Conservation (phyloP, 768 basidiomycete species). For the Peribolospora kevripleyi region DNA sequence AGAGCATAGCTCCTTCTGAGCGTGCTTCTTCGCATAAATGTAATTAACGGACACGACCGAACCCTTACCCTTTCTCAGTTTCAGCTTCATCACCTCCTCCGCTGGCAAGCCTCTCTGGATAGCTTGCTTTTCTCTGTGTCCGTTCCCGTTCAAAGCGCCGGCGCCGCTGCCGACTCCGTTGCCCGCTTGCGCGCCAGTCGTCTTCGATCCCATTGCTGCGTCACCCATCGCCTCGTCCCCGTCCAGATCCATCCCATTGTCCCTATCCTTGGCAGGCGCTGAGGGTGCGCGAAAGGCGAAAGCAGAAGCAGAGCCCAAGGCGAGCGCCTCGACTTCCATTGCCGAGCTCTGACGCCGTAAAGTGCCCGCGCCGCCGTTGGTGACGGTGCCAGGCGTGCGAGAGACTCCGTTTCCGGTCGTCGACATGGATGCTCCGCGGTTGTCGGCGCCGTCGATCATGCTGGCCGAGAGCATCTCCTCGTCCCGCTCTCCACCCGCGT, state of each 20-base stretch:
- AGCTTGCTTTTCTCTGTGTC: not conserved
- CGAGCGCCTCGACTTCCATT: not conserved
- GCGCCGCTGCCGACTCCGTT: too few relatives aligned
- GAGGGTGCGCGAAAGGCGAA: too few relatives aligned
- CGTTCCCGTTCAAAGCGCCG: not conserved
- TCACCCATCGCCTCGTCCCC: too few relatives aligned
- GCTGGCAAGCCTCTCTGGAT: not conserved
- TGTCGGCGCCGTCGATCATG: conserved; percentile 8
- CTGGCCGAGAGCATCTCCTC: not conserved
- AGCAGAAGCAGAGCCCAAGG: not conserved
- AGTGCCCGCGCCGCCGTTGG: conserved; percentile 1
- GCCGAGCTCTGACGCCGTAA: not conserved
- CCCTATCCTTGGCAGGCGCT: too few relatives aligned
- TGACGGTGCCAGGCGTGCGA: too few relatives aligned
- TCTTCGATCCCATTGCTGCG: too few relatives aligned
- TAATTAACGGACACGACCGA: not conserved
- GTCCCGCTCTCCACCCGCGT: not conserved
- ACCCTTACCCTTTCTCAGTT: not conserved
- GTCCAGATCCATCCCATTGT: too few relatives aligned
- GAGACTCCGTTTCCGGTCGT: too few relatives aligned
- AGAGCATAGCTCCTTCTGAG: too few relatives aligned
- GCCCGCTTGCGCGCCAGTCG: too few relatives aligned
- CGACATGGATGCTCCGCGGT: too few relatives aligned
- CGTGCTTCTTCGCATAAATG: not conserved
- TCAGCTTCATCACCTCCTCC: not conserved